Evolutionary conservation across 129 eudicot species (phyloP), one percentile per base, ranked within the genome.

Genomic region (Chrysanthemum makinoi): DNA sequence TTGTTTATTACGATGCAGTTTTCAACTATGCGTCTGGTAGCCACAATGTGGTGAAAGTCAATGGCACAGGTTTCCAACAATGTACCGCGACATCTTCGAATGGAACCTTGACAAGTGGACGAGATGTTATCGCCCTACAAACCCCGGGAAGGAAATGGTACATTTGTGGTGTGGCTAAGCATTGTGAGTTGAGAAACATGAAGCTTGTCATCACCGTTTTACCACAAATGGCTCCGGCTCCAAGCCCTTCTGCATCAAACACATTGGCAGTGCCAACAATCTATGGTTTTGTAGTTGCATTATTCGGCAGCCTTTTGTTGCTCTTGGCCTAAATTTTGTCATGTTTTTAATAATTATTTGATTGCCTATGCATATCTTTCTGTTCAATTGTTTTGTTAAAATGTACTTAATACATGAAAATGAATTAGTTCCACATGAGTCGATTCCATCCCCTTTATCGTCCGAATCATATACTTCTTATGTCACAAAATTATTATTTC

Each of bases 61-160:
- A 69, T 15, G 81, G 75, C 62, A 77, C 75, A 1, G 55, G n/a
- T 46, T 77, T 76, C 50, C 63, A 68, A 10, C 47, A 51, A 49
- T 76, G 80, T 33, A 57, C 47, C 2, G 54, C 26, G 6, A 66
- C 80, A 4, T 4, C 11, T n/a, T 2, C 14, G 2, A 39, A 14
- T 2, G 59, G 19, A 26, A 49, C 74, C 35, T 54, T 82, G 12
- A 39, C 73, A 10, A 73, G 66, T 8, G 82, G 86, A n/a, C 30
- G 69, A 13, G 86, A 82, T 49, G 78, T 68, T 15, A 51, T 82
- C 54, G 39, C 74, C 33, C 72, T 82, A 2, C 66, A 72, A 15
- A 70, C 82, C 3, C 73, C 86, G 0, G 86, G 86, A n/a, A 53
- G 72, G 5, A 82, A 82, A 68, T 82, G 86, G 86, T 82, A 77